phyloP scores from a whole-genome alignment of 148 eudicot species.

The Gaultheria prostrata region DNA sequence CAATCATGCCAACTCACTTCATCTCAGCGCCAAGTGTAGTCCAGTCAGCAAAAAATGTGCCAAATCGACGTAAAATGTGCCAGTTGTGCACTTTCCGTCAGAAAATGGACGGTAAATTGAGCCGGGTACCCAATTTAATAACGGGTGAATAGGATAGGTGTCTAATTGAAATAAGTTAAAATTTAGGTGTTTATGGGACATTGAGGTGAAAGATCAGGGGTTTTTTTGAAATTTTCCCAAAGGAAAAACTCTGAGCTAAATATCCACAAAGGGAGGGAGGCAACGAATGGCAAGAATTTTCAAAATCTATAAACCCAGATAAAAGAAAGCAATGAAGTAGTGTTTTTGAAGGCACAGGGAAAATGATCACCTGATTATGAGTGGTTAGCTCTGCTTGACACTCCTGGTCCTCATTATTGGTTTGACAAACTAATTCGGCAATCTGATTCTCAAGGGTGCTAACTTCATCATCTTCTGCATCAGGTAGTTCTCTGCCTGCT shows the following conservation, averaged over 20 bases:
- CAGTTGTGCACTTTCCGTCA: no score
- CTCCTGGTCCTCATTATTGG: constrained; percentile 41
- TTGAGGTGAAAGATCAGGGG: no score
- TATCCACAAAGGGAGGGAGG: neutral
- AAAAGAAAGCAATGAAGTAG: neutral
- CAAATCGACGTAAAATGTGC: no score
- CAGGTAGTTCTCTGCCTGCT: constrained; percentile 20
- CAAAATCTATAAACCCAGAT: neutral
- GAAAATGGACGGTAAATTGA: no score
- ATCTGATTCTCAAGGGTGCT: constrained; percentile 39
- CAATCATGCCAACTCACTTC: no score
- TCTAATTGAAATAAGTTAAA: no score
- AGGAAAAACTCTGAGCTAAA: constrained; percentile 2
- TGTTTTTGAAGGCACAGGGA: constrained; percentile 9
- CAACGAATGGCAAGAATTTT: neutral
- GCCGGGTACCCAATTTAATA: no score
- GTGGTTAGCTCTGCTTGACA: constrained; percentile 41
- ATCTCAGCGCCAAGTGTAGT: no score
- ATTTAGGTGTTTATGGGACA: no score
- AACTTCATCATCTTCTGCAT: constrained; percentile 34
- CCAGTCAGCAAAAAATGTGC: no score
- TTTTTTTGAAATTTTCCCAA: no score
- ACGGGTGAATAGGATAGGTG: no score
- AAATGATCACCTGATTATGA: constrained; percentile 42
- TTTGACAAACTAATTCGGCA: constrained; percentile 45